phyloP scores from a whole-genome alignment of 2,329 filamentous ascomycete species.

The Botryosphaeria dothidea region DNA sequence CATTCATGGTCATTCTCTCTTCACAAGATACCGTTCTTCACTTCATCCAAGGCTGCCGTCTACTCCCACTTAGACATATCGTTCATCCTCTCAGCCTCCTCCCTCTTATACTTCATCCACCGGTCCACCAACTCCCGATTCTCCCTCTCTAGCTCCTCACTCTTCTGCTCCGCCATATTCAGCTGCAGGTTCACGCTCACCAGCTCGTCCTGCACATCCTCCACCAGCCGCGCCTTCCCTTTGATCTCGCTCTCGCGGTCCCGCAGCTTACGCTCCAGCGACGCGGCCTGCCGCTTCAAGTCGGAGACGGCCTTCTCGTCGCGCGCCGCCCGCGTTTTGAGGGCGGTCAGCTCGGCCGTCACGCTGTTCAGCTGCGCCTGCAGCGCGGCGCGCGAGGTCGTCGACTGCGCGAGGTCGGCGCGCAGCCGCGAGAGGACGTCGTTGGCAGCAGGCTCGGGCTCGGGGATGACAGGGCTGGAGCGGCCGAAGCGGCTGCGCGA shows the following conservation, averaged over 20 bases:
- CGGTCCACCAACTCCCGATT: constrained; percentile 87
- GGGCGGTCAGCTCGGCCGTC: constrained; percentile 63
- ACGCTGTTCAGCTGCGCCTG: constrained; percentile 64
- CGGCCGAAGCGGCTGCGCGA: constrained; percentile 18
- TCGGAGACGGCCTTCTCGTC: constrained; percentile 63
- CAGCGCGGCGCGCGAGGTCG: constrained; percentile 70
- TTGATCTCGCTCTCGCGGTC: constrained; percentile 84
- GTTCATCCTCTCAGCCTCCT: constrained; percentile 89
- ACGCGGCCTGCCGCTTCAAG: constrained; percentile 58
- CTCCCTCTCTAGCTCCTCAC: constrained; percentile 72
- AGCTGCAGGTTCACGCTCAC: constrained; percentile 84
- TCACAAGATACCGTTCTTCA: too few species aligned
- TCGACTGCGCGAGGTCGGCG: constrained; percentile 72
- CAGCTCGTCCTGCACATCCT: constrained; percentile 91
- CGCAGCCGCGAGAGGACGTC: constrained; percentile 35
- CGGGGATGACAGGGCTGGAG: constrained; percentile 27
- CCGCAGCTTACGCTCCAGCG: constrained; percentile 66
- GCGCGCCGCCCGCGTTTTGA: constrained; percentile 61
- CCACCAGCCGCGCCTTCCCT: constrained; percentile 79
- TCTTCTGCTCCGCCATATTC: constrained; percentile 78
- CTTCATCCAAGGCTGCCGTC: background rate
- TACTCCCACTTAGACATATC: constrained; percentile 11
- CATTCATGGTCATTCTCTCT: too few species aligned
- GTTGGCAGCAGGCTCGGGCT: constrained; percentile 26
- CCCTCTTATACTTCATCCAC: constrained; percentile 86